Conservation (phyloP, 352 stramenopile genomes). For the Aphanomyces euteiches region DNA sequence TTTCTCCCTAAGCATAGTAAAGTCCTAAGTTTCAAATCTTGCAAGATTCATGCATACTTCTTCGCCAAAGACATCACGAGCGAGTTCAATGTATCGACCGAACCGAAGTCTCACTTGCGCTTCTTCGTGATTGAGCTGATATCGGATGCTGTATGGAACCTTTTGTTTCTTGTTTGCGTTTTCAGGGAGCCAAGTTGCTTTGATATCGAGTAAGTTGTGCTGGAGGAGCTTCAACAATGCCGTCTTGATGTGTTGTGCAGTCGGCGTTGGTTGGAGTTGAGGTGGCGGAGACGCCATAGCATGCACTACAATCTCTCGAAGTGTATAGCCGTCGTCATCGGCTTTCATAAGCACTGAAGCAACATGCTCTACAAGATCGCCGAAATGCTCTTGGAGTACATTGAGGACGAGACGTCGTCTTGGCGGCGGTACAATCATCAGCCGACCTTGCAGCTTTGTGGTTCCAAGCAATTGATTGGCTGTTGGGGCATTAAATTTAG, state of each 20-base stretch:
- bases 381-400: constrained; percentile 78
- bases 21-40: neutral
- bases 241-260: constrained; percentile 66
- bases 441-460: constrained; percentile 2
- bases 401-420: constrained; percentile 70
- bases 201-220: constrained; percentile 78
- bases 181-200: constrained; percentile 30
- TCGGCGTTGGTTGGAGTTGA: constrained; percentile 38
- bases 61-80: constrained; percentile 66
- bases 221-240: constrained; percentile 82
- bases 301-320: constrained; percentile 61
- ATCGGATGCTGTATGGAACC: constrained; percentile 28
- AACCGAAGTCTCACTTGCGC: constrained; percentile 80
- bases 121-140: constrained; percentile 74
- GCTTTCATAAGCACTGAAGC: constrained; percentile 54
- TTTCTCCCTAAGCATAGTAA: constrained; percentile 47
- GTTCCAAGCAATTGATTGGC: neutral
- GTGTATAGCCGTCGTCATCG: constrained; percentile 60
- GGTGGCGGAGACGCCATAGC: constrained; percentile 41
- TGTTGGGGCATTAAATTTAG: neutral
- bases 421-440: constrained; percentile 57
- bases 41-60: constrained; percentile 36
- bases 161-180: constrained; percentile 28
- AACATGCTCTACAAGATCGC: constrained; percentile 60
- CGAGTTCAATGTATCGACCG: constrained; percentile 76